A percentile compares a stretch with the other conserved stretches of the same genome.
These are phyloP conservation scores for Drechslerella stenobrocha DNA, from an alignment of 2,329 filamentous ascomycete genomes.

Conservation along the genomic window DNA sequence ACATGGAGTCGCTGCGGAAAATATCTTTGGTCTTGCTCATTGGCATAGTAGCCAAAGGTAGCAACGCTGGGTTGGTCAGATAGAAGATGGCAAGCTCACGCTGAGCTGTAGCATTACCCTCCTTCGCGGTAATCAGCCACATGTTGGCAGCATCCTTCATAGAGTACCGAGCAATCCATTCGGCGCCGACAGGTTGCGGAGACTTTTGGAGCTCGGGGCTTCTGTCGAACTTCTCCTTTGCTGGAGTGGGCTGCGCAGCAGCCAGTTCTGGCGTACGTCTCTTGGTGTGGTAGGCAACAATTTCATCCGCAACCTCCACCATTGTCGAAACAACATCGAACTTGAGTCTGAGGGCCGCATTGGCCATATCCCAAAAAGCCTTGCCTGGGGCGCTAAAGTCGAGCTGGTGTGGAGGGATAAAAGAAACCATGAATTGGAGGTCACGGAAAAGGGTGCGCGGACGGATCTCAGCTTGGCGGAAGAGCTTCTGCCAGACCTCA, in stretches of 20 bases:
- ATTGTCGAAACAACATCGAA: constrained; percentile 83
- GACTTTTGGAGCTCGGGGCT: constrained; percentile 49
- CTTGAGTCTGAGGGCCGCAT: constrained; percentile 86
- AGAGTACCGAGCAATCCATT: constrained; percentile 60
- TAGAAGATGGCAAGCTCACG: constrained; percentile 92
- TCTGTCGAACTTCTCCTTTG: constrained; percentile 54
- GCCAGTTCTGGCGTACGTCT: constrained; percentile 59
- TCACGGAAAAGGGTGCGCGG: constrained; percentile 81
- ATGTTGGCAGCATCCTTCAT: constrained; percentile 82
- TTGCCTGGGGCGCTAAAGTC: constrained; percentile 68
- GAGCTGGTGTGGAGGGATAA: constrained; percentile 65
- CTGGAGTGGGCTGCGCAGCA: constrained; percentile 18
- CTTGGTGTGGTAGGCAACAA: constrained; percentile 70
- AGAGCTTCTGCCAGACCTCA: constrained; percentile 68
- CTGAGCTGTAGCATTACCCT: constrained; percentile 84
- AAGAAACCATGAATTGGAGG: constrained; percentile 72
- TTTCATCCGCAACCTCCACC: constrained; percentile 72
- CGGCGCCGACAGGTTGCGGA: constrained; percentile 49
- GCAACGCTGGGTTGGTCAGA: constrained; percentile 83
- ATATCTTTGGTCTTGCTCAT: constrained; percentile 82
- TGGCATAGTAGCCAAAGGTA: constrained; percentile 77
- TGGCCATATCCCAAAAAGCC: constrained; percentile 85
- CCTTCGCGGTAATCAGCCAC: constrained; percentile 90
- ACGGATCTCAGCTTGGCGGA: constrained; percentile 69
- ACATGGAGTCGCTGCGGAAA: constrained; percentile 86